Evolutionary conservation across 805 yeast genomes (phyloP).

Genomic region (Pichia cephalocereana): DNA sequence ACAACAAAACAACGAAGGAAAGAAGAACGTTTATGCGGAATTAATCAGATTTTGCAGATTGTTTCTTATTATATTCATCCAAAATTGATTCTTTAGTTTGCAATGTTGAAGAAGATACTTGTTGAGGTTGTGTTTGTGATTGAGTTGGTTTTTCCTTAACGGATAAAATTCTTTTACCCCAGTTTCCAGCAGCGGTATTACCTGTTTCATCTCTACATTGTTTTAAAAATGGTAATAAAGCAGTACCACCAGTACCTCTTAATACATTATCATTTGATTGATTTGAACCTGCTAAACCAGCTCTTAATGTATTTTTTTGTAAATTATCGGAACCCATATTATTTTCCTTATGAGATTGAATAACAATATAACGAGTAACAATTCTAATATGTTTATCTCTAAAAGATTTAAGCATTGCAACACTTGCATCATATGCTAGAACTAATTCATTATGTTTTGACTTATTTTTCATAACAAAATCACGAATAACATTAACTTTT

Average conservation of each 20-base stretch:
- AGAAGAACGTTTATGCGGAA: no score
- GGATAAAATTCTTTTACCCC: constrained; percentile 68
- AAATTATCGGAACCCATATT: constrained; percentile 39
- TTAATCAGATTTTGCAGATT: no score
- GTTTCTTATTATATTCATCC: neutral
- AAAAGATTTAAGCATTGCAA: constrained; percentile 80
- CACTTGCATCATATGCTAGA: constrained; percentile 76
- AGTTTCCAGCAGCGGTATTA: constrained; percentile 81
- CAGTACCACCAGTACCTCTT: constrained; percentile 92
- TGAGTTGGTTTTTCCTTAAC: constrained; percentile 10
- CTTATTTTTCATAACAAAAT: constrained; percentile 44
- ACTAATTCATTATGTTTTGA: constrained; percentile 44
- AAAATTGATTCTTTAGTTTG: neutral
- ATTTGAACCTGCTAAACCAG: constrained; percentile 49
- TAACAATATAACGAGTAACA: constrained; percentile 76
- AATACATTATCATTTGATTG: constrained; percentile 38
- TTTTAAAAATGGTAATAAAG: constrained; percentile 81
- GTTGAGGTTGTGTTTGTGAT: neutral
- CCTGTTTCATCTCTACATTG: constrained; percentile 97
- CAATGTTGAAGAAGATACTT: neutral
- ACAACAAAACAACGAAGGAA: no score
- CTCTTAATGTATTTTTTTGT: constrained; percentile 42
- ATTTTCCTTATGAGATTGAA: constrained; percentile 58
- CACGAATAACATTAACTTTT: constrained; percentile 49
- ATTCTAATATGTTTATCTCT: constrained; percentile 91